These are phyloP conservation scores for Cladosporium phlei DNA, from an alignment of 2,329 filamentous ascomycete genomes.

Conservation along the genomic window DNA sequence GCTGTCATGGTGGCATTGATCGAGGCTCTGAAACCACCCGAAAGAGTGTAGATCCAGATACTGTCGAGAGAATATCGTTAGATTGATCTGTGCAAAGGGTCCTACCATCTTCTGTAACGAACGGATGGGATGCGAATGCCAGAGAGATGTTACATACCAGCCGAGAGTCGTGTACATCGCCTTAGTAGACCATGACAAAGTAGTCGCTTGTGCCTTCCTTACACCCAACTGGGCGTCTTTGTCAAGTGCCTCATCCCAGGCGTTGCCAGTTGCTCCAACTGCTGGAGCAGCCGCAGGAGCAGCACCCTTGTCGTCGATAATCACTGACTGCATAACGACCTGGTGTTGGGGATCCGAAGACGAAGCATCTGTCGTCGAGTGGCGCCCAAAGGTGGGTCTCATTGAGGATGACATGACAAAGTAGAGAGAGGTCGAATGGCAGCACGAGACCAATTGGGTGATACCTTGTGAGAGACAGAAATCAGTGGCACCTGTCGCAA, in stretches of 20 bases:
- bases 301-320: conserved; percentile 1
- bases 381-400: conserved; percentile 8
- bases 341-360: background rate
- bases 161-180: conserved; percentile 12
- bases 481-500: background rate
- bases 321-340: conserved; percentile 1
- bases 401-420: conserved; percentile 2
- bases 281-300: background rate
- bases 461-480: background rate
- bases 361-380: conserved; percentile 1
- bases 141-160: conserved; percentile 33
- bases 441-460: background rate
- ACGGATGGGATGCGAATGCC: no score
- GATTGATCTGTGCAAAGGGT: conserved; percentile 17
- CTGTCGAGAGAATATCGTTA: conserved; percentile 18
- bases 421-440: background rate
- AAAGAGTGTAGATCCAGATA: conserved; percentile 36
- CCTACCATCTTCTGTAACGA: conserved; percentile 28
- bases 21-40: conserved; percentile 31
- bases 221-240: conserved; percentile 15
- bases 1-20: conserved; percentile 28
- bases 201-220: conserved; percentile 12
- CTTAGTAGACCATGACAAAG: conserved; percentile 7
- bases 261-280: background rate
- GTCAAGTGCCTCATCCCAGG: conserved; percentile 2